Base-by-base conservation (phyloP, 306 rosid genomes). In the Trichosanthes cucumerina region DNA sequence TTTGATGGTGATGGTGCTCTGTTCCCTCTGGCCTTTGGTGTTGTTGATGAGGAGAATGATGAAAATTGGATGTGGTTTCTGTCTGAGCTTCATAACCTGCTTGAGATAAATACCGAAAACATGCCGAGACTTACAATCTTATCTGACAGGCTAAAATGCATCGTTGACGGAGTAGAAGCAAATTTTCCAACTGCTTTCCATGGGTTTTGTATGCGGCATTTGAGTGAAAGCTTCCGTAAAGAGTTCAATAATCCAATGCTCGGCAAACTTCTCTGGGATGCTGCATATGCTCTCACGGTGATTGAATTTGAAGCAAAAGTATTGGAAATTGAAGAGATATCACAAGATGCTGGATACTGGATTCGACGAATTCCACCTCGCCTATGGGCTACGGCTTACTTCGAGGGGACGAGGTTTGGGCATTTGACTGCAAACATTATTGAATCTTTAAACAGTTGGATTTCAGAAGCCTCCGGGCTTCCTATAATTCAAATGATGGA, bases 1-100 rank as follows among this genome's bases (percentile, higher is more conserved):
- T 88, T 88, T 81, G 91, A 88, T 79, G 87, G 89, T 36, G 87
- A 88, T 58, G 89, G 89, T 38, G 87, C 83, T 39, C 54, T 83
- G 31, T 88, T 81, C 78, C 91, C 91, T 47, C 70, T 88, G 75
- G 88, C 89, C 0, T 88, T 88, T 78, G 89, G 87, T n/a, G 87
- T 88, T 76, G 89, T 88, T 57, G 84, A 85, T 24, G 85, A 88
- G 81, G 91, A 88, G 82, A 85, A 80, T 14, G 89, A 85, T 78
- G 89, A 83, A 8, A 88, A 85, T 68, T 88, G 91, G 91, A 80
- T 79, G 89, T 88, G 91, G 91, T 88, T 88, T 70, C 87, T 88
- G 69, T 82, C 86, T 0, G 87, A 85, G 86, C 79, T 88, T 65
- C 90, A 81, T 68, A 80, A 52, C 59, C 81, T 87, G 38, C 90